These are phyloP conservation scores for Trichoderma asperelloides DNA, from an alignment of 495 filamentous ascomycete genomes.

Conservation along the genomic window DNA sequence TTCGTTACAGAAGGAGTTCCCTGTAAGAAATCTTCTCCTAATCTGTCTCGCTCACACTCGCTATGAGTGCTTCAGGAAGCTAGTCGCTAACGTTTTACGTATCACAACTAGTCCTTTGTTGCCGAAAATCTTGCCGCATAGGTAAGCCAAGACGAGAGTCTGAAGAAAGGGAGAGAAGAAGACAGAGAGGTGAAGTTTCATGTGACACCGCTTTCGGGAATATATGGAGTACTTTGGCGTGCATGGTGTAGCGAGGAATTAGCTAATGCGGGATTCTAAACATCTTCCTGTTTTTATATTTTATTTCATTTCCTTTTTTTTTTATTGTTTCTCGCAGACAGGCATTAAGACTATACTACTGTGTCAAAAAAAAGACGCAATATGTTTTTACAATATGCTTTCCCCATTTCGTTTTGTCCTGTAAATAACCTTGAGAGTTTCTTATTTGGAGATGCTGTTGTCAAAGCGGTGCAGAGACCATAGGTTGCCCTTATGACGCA, in stretches of 20 bases:
- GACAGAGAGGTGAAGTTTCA: too few species aligned
- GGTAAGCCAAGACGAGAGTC: constrained; percentile 10
- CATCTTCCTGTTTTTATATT: background rate
- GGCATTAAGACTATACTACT: background rate
- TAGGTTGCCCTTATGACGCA: background rate
- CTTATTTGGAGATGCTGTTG: background rate
- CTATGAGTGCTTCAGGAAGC: background rate
- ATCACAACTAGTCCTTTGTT: constrained; percentile 42
- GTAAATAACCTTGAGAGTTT: background rate
- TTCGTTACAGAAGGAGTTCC: constrained; percentile 60
- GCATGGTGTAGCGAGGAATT: background rate
- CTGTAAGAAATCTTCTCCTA: constrained; percentile 30
- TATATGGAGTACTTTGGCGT: too few species aligned
- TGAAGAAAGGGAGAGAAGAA: background rate
- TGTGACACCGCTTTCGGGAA: too few species aligned
- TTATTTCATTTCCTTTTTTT: background rate
- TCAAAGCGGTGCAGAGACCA: background rate
- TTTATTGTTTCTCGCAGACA: background rate
- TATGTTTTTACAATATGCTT: background rate
- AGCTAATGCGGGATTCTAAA: background rate
- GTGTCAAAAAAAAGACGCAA: background rate
- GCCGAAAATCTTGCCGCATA: constrained; percentile 30
- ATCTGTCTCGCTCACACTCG: background rate
- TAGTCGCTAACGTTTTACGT: background rate
- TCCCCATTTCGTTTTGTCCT: background rate